Conservation (phyloP, 1,284 basidiomycete species). For the Rugosomyces carneus region DNA sequence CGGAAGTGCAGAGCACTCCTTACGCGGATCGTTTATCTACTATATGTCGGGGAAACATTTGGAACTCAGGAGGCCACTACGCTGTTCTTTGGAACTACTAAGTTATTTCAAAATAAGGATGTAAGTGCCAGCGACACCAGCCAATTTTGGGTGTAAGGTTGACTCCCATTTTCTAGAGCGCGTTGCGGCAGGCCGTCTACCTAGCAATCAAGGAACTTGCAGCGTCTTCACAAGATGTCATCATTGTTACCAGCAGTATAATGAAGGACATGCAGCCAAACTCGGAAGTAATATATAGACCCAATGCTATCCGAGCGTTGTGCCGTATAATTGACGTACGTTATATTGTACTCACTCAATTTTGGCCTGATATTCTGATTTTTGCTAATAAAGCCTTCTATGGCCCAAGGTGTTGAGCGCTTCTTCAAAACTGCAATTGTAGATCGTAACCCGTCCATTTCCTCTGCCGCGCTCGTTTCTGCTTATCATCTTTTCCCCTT, state of each 20-base stretch:
- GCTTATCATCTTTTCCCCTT: constrained; percentile 95
- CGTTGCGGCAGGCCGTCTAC: constrained; percentile 97
- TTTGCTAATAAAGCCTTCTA: constrained; percentile 63
- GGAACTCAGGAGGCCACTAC: constrained; percentile 95
- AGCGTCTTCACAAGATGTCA: constrained; percentile 95
- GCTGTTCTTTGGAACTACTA: constrained; percentile 98
- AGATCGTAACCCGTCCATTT: constrained; percentile 93
- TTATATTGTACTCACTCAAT: constrained; percentile 18
- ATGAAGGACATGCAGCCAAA: constrained; percentile 99
- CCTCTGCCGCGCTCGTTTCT: constrained; percentile 94
- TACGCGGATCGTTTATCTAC: constrained; percentile 93
- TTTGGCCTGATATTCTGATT: constrained; percentile 6
- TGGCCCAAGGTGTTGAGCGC: constrained; percentile 97
- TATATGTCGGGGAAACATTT: constrained; percentile 96
- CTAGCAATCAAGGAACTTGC: constrained; percentile 98
- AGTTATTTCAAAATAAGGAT: constrained; percentile 99
- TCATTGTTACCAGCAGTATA: constrained; percentile 99
- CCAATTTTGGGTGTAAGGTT: not conserved
- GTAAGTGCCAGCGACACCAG: constrained; percentile 46
- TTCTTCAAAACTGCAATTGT: constrained; percentile 99
- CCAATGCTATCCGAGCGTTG: constrained; percentile 95
- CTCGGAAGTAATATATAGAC: constrained; percentile 96
- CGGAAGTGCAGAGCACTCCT: constrained; percentile 95
- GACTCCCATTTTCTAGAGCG: constrained; percentile 51
- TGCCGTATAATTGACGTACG: constrained; percentile 96